These are phyloP conservation scores for Arabidopsis thaliana DNA, from an alignment of 345 rosid species.

Conservation along the genomic window TAIR10.1 NC_003076.8:8056001-8056500, in stretches of 20 bases:
- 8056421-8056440: slow-evolving; percentile 10
- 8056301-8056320: not conserved
- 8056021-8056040: slow-evolving; percentile 91
- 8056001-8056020: slow-evolving; percentile 66
- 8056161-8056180: slow-evolving; percentile 70
- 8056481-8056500: not conserved
- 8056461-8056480: slow-evolving; percentile 17
- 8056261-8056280: slow-evolving; percentile 12
- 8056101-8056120: slow-evolving; percentile 97
- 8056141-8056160: slow-evolving; percentile 88
- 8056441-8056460: slow-evolving; percentile 11
- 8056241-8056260: slow-evolving; percentile 21
- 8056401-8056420: not conserved
- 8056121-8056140: slow-evolving; percentile 93
- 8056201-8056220: not conserved
- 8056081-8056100: slow-evolving; percentile 83
- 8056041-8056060: slow-evolving; percentile 77
- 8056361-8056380: not conserved
- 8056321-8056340: slow-evolving; percentile 9
- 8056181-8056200: slow-evolving; percentile 27
- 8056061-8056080: slow-evolving; percentile 97
- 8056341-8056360: slow-evolving; percentile 13
- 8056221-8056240: not conserved
- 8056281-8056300: not conserved
- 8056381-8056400: slow-evolving; percentile 18